Percentiles rank a stretch among this genome's conserved stretches.
Conservation (phyloP, 1,284 basidiomycete genomes). For the Rhodotorula sp. region DNA sequence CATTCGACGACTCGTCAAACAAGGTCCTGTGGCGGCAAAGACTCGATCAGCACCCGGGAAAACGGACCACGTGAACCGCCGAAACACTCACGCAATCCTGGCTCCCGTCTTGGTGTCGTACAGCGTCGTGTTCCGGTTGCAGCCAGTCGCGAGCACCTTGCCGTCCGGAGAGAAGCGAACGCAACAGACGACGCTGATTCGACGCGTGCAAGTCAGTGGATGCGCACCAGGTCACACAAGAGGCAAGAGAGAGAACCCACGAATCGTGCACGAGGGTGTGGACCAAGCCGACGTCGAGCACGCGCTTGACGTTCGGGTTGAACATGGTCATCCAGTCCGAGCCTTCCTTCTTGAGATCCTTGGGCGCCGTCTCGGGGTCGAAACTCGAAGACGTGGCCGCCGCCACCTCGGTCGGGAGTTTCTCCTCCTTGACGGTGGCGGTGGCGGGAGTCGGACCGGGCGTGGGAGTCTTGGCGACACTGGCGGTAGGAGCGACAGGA, state of each 20-base stretch:
- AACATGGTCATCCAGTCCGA: conserved; percentile 94
- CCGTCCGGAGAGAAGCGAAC: conserved; percentile 88
- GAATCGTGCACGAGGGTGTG: conserved; percentile 92
- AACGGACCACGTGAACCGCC: background rate
- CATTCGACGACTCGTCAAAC: conserved; percentile 61
- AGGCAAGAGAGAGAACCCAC: conserved; percentile 53
- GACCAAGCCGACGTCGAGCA: conserved; percentile 81
- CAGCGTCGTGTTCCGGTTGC: conserved; percentile 85
- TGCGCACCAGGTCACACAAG: no score
- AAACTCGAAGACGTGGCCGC: conserved; percentile 50
- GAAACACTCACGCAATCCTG: conserved; percentile 65
- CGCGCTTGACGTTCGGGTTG: conserved; percentile 77
- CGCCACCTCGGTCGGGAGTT: conserved; percentile 13
- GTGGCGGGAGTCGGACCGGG: conserved; percentile 2
- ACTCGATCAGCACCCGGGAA: background rate
- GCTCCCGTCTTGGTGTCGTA: conserved; percentile 81
- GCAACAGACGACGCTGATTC: conserved; percentile 77
- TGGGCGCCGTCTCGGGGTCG: conserved; percentile 56
- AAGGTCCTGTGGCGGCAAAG: conserved; percentile 59
- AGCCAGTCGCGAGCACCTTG: conserved; percentile 83
- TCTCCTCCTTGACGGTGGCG: conserved; percentile 20
- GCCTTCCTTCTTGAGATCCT: conserved; percentile 71
- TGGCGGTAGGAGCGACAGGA: conserved; percentile 1
- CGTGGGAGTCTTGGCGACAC: background rate
- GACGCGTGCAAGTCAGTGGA: no score